These are phyloP conservation scores for Ascochyta rabiei DNA, from an alignment of 2,329 filamentous ascomycete genomes.

Conservation along the genomic window DNA sequence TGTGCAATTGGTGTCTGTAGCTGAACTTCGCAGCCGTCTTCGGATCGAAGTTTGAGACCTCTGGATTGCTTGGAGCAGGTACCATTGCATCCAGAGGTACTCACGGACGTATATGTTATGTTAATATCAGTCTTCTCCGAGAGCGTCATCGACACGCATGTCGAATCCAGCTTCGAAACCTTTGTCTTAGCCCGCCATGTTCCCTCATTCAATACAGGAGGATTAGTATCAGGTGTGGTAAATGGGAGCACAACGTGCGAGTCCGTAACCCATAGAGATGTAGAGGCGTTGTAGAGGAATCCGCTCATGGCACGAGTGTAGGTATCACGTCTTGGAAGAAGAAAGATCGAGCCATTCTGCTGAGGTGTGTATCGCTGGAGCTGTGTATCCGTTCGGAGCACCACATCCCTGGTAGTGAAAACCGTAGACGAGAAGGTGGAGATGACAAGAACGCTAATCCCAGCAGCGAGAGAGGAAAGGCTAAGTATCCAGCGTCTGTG, in stretches of 20 bases:
- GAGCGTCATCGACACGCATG: not conserved
- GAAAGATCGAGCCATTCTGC: not conserved
- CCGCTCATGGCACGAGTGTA: constrained; percentile 12
- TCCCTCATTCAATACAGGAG: not conserved
- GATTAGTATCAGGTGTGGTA: not conserved
- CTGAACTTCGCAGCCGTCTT: constrained; percentile 7
- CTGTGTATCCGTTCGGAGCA: not conserved
- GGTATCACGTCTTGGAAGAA: constrained; percentile 4
- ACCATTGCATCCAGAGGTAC: not conserved
- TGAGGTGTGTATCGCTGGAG: not conserved
- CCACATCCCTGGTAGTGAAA: not conserved
- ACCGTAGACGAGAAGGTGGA: not conserved
- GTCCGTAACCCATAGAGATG: constrained; percentile 14
- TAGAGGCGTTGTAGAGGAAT: constrained; percentile 9
- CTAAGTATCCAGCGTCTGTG: too few species aligned
- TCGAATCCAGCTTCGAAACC: constrained; percentile 5
- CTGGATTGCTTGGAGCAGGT: not conserved
- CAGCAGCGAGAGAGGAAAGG: too few species aligned
- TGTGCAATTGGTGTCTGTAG: not conserved
- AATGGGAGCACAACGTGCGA: constrained; percentile 8
- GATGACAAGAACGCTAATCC: not conserved
- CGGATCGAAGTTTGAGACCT: not conserved
- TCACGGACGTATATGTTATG: not conserved
- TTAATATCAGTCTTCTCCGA: not conserved
- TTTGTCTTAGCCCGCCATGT: constrained; percentile 11